phyloP scores from a whole-genome alignment of 768 basidiomycete genomes.

The Trametes meyenii region DNA sequence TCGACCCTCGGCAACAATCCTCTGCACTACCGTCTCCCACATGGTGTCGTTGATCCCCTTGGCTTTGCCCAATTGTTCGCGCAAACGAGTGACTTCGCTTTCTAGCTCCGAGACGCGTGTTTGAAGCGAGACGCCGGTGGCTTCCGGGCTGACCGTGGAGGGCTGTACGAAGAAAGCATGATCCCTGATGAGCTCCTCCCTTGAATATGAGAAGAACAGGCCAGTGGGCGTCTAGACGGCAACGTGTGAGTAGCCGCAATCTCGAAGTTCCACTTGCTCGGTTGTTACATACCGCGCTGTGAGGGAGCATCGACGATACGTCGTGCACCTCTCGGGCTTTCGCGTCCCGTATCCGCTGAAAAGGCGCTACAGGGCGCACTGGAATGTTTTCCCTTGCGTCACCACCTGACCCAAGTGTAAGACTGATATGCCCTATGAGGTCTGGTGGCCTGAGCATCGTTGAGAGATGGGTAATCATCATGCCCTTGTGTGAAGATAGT shows the following conservation, averaged over 20 bases:
- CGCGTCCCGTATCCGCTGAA: constrained; percentile 72
- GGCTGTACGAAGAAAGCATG: constrained; percentile 67
- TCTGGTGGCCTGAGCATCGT: constrained; percentile 88
- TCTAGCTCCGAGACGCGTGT: constrained; percentile 70
- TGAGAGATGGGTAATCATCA: constrained; percentile 69
- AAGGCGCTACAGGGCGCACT: constrained; percentile 64
- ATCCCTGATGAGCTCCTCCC: constrained; percentile 63
- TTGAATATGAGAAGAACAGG: constrained; percentile 43
- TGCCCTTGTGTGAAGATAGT: constrained; percentile 69
- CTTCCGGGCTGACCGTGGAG: constrained; percentile 37
- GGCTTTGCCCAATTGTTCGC: constrained; percentile 75
- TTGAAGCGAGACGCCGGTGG: constrained; percentile 44
- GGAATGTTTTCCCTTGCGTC: constrained; percentile 60
- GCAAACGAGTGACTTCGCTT: constrained; percentile 65
- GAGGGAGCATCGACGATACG: constrained; percentile 62
- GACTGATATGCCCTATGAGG: constrained; percentile 76
- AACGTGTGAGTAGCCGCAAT: neutral
- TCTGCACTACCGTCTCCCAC: constrained; percentile 87
- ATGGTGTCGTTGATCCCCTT: constrained; percentile 92
- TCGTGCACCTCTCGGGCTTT: constrained; percentile 73
- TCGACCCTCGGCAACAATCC: constrained; percentile 47
- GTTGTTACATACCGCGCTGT: constrained; percentile 43
- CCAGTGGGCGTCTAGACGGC: constrained; percentile 24
- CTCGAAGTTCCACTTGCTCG: neutral
- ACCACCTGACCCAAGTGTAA: constrained; percentile 46